Conservation (phyloP, 2,329 filamentous ascomycete genomes). For the Volutella citrinella region DNA sequence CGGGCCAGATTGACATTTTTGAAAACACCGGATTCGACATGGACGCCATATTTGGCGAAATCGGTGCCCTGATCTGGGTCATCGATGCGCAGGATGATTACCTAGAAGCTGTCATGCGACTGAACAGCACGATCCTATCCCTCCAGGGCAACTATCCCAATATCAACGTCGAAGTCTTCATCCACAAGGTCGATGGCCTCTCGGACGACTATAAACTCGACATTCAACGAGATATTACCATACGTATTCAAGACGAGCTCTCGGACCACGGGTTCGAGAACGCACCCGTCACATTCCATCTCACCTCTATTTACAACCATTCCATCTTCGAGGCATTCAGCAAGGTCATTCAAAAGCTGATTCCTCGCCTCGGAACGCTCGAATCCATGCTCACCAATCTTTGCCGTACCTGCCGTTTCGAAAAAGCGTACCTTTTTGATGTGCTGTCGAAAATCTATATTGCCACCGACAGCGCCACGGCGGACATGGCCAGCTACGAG, state of each 20-base stretch:
- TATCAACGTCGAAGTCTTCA: slow-evolving; percentile 97
- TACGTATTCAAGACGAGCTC: slow-evolving; percentile 93
- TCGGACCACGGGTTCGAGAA: slow-evolving; percentile 92
- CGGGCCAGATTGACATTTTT: slow-evolving; percentile 86
- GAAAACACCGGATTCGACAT: slow-evolving; percentile 87
- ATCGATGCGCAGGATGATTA: slow-evolving; percentile 99
- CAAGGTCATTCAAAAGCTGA: slow-evolving; percentile 97
- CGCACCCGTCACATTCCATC: slow-evolving; percentile 88
- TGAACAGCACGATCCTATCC: slow-evolving; percentile 86
- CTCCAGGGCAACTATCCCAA: slow-evolving; percentile 85
- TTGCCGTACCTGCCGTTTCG: slow-evolving; percentile 89
- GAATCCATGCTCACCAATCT: slow-evolving; percentile 93
- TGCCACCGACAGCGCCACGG: slow-evolving; percentile 87
- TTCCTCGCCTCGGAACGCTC: slow-evolving; percentile 87
- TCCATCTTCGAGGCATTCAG: slow-evolving; percentile 98
- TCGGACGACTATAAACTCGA: slow-evolving; percentile 96
- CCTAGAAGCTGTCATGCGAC: slow-evolving; percentile 79
- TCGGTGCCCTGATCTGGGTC: slow-evolving; percentile 95
- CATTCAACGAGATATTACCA: slow-evolving; percentile 93
- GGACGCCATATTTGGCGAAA: slow-evolving; percentile 89
- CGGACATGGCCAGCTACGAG: slow-evolving; percentile 94
- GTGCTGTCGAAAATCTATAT: slow-evolving; percentile 99
- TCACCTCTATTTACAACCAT: slow-evolving; percentile 98
- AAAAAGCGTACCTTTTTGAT: slow-evolving; percentile 98
- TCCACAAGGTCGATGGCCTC: slow-evolving; percentile 98